Conservation (phyloP, 2,329 filamentous ascomycete species). For the Colletotrichum brevisporum region DNA sequence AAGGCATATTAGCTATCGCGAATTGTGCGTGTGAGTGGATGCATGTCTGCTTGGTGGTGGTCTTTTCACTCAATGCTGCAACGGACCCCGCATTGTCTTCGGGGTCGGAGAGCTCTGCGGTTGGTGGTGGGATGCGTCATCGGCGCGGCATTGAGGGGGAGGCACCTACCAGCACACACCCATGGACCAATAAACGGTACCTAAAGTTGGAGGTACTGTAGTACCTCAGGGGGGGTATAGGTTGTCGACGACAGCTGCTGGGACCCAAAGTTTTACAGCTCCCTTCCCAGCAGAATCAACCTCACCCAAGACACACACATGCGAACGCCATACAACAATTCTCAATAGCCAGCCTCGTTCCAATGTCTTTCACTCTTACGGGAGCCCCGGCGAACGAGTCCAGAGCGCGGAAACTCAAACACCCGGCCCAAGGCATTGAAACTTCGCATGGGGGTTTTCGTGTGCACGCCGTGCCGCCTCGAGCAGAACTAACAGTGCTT, state of each 20-base stretch:
- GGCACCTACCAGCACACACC: not conserved
- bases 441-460: conserved; percentile 15
- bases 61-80: conserved; percentile 36
- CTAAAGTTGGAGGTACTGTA: not conserved
- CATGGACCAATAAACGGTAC: not conserved
- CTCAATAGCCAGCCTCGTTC: not conserved
- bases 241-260: not conserved
- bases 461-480: conserved; percentile 2
- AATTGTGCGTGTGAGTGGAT: conserved; percentile 15
- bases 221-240: not conserved
- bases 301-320: not conserved
- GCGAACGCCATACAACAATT: not conserved
- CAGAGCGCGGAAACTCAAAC: conserved; percentile 39
- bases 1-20: not conserved
- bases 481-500: no score
- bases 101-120: conserved; percentile 31
- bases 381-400: conserved; percentile 1
- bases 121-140: conserved; percentile 35
- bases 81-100: conserved; percentile 39
- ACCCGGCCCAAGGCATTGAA: conserved; percentile 39
- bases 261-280: conserved; percentile 15
- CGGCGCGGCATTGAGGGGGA: conserved; percentile 7
- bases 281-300: conserved; percentile 25
- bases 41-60: conserved; percentile 22
- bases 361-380: not conserved